phyloP scores from a whole-genome alignment of 1,284 basidiomycete species.

The Microbotryomycetes sp. region DNA sequence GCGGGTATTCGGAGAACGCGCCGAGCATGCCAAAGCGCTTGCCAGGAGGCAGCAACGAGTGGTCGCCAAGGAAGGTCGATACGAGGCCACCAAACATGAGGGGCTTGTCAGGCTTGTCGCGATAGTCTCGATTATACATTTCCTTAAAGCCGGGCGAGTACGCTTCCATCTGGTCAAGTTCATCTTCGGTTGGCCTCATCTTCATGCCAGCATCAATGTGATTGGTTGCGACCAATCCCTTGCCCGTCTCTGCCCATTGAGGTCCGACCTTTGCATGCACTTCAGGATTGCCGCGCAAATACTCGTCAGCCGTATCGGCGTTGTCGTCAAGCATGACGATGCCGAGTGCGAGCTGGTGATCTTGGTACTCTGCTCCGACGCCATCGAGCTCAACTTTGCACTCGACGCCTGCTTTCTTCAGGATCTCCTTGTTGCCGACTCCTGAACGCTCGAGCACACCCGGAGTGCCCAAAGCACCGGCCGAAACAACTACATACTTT shows the following conservation, averaged over 20 bases:
- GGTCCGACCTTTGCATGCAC: slow-evolving; percentile 2
- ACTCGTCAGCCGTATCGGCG: slow-evolving; percentile 40
- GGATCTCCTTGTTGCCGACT: slow-evolving; percentile 45
- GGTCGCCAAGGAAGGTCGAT: slow-evolving; percentile 14
- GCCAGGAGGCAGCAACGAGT: slow-evolving; percentile 11
- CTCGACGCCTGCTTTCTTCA: slow-evolving; percentile 45
- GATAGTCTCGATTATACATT: slow-evolving; percentile 61
- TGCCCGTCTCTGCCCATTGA: slow-evolving; percentile 42
- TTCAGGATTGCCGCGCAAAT: slow-evolving; percentile 28
- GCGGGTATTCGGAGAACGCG: slow-evolving; percentile 43
- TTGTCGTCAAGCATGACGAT: slow-evolving; percentile 43
- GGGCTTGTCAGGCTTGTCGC: slow-evolving; percentile 67
- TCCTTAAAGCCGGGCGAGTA: slow-evolving; percentile 51
- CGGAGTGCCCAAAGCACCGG: slow-evolving; percentile 44
- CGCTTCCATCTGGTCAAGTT: slow-evolving; percentile 60
- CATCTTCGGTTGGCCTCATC: slow-evolving; percentile 60
- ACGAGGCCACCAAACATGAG: slow-evolving; percentile 48
- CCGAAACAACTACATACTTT: slow-evolving; percentile 4
- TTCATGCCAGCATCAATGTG: slow-evolving; percentile 66
- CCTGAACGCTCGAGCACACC: slow-evolving; percentile 53
- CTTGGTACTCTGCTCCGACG: slow-evolving; percentile 53
- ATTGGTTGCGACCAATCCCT: slow-evolving; percentile 59
- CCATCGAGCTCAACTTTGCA: slow-evolving; percentile 51
- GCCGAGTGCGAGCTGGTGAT: slow-evolving; percentile 36
- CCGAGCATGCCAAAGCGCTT: slow-evolving; percentile 14